Evolutionary conservation across 352 stramenopile species (phyloP).

Genomic region (Pythium folliculosum): DNA sequence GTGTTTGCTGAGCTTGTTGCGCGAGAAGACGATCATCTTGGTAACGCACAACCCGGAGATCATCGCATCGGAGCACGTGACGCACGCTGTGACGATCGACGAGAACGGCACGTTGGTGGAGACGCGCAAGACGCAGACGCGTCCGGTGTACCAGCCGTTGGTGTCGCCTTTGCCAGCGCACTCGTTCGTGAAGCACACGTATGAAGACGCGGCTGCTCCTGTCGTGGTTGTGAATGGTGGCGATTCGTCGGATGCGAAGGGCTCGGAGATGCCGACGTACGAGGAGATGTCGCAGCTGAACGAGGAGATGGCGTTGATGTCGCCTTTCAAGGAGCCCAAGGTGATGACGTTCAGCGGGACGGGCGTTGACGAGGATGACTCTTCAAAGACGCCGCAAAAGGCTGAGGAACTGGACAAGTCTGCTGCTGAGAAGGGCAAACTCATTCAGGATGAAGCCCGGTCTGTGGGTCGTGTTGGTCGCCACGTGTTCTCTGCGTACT

Average conservation of each 20-base stretch:
- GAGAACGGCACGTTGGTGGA: slow-evolving; percentile 6
- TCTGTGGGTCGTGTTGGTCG: not conserved
- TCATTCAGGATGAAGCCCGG: slow-evolving; percentile 81
- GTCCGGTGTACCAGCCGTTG: slow-evolving; percentile 19
- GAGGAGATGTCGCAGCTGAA: slow-evolving; percentile 1
- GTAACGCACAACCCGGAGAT: slow-evolving; percentile 64
- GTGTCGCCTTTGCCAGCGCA: slow-evolving; percentile 23
- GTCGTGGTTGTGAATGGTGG: no score
- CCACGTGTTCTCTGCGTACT: slow-evolving; percentile 28
- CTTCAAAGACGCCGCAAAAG: not conserved
- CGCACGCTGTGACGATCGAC: slow-evolving; percentile 11
- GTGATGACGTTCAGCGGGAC: no score
- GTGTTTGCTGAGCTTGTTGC: slow-evolving; percentile 53
- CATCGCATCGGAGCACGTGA: slow-evolving; percentile 26
- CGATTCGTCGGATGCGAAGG: no score
- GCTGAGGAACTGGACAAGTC: not conserved
- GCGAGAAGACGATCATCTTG: slow-evolving; percentile 59
- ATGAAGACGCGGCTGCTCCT: no score
- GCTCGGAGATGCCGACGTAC: not conserved
- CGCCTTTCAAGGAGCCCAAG: not conserved
- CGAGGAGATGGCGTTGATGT: slow-evolving; percentile 11
- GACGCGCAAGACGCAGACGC: slow-evolving; percentile 13
- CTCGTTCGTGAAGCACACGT: not conserved
- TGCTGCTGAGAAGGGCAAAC: not conserved
- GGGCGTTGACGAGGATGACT: no score